These are phyloP conservation scores for Yamadazyma oceani DNA, from an alignment of 1,139 yeast species.

Conservation along the genomic window DNA sequence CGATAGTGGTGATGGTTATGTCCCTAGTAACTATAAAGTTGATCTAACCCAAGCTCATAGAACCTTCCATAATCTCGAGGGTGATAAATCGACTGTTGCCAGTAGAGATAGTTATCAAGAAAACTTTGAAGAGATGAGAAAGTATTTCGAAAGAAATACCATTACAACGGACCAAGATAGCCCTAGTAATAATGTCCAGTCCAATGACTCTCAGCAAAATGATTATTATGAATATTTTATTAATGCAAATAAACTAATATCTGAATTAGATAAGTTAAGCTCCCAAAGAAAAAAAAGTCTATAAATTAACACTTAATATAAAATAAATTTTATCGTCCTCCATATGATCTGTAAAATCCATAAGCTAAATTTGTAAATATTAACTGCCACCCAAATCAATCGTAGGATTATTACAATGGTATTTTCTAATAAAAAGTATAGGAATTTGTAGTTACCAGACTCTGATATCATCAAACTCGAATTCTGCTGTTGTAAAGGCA, in stretches of 20 bases:
- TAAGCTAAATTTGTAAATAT: constrained; percentile 46
- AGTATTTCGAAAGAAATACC: constrained; percentile 18
- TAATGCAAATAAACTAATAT: constrained; percentile 29
- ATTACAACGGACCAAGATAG: constrained; percentile 13
- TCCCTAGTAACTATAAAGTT: constrained; percentile 16
- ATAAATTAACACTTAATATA: constrained; percentile 11
- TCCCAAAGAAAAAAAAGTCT: constrained; percentile 8
- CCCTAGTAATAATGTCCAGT: neutral
- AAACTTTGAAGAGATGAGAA: constrained; percentile 17
- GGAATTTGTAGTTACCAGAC: constrained; percentile 19
- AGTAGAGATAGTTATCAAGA: constrained; percentile 9
- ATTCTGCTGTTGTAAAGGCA: constrained; percentile 9
- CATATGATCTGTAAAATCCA: constrained; percentile 34
- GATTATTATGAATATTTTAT: constrained; percentile 21
- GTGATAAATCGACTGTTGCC: constrained; percentile 5
- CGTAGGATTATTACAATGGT: constrained; percentile 64
- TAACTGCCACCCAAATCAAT: constrained; percentile 69
- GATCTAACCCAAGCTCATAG: too few species aligned
- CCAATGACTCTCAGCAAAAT: neutral
- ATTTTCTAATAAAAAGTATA: constrained; percentile 45
- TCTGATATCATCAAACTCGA: constrained; percentile 6
- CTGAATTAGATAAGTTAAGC: constrained; percentile 20
- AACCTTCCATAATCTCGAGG: too few species aligned
- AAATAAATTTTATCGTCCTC: constrained; percentile 34
- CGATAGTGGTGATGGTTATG: constrained; percentile 41